These are phyloP conservation scores for Erythrophleum fordii DNA, from an alignment of 306 rosid species.

Conservation along the genomic window DNA sequence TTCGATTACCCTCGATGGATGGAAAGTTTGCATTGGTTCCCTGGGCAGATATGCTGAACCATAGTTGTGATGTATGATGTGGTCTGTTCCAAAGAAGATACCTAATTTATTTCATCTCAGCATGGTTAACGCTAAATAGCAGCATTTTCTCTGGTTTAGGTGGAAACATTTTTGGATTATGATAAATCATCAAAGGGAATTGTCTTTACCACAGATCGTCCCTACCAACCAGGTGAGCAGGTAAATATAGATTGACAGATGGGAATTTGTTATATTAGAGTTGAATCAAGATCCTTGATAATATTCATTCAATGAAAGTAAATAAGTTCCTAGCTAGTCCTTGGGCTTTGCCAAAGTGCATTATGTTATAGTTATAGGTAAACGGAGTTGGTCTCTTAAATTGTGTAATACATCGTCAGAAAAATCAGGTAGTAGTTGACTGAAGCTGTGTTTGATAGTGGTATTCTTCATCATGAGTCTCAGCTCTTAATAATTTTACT, in stretches of 20 bases:
- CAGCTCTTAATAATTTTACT: not conserved
- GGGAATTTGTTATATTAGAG: constrained; percentile 29
- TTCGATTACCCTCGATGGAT: constrained; percentile 86
- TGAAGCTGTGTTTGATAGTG: constrained; percentile 20
- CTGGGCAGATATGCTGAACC: constrained; percentile 99
- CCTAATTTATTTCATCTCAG: constrained; percentile 2
- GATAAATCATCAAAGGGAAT: constrained; percentile 81
- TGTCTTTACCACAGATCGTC: constrained; percentile 78
- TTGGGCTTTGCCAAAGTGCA: constrained; percentile 20
- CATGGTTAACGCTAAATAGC: constrained; percentile 26
- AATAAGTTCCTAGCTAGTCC: constrained; percentile 2
- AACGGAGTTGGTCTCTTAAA: not conserved
- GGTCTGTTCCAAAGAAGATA: constrained; percentile 34
- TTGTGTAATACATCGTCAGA: constrained; percentile 15
- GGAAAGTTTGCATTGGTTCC: constrained; percentile 95
- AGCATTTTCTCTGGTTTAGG: constrained; percentile 57
- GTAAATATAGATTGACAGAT: constrained; percentile 55
- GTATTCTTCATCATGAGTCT: constrained; percentile 25
- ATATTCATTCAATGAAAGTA: not conserved
- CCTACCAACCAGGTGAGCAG: constrained; percentile 99
- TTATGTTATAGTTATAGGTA: constrained; percentile 16
- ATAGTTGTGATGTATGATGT: constrained; percentile 78
- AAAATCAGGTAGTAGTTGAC: constrained; percentile 5
- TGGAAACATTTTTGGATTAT: constrained; percentile 90
- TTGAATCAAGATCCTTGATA: not conserved